These are phyloP conservation scores for Fusarium sulawesiense DNA, from an alignment of 2,329 filamentous ascomycete genomes.

Conservation along the genomic window DNA sequence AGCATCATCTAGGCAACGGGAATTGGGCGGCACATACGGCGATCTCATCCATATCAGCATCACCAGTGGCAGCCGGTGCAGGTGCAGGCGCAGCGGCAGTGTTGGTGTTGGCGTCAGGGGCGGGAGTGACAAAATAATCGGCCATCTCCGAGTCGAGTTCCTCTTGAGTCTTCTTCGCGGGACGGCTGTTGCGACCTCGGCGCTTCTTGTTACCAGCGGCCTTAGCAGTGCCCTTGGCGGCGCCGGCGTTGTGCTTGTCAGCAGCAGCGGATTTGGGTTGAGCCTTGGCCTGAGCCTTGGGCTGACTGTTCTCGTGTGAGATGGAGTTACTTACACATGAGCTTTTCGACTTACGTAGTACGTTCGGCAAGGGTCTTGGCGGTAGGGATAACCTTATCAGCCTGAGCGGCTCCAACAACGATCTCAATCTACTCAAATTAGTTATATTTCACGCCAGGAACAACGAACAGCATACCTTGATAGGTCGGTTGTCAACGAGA, in stretches of 20 bases:
- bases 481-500: slow-evolving; percentile 87
- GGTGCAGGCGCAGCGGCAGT: slow-evolving; percentile 58
- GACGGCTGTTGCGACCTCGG: slow-evolving; percentile 67
- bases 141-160: slow-evolving; percentile 98
- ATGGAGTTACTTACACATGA: neutral
- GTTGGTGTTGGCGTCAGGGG: slow-evolving; percentile 57
- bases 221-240: slow-evolving; percentile 56
- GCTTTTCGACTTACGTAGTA: slow-evolving; percentile 68
- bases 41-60: slow-evolving; percentile 76
- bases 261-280: slow-evolving; percentile 85
- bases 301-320: slow-evolving; percentile 46
- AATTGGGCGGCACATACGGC: slow-evolving; percentile 50
- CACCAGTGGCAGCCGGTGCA: slow-evolving; percentile 61
- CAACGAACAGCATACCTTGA: slow-evolving; percentile 74
- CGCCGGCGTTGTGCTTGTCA: slow-evolving; percentile 72
- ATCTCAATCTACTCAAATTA: slow-evolving; percentile 79
- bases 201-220: slow-evolving; percentile 64
- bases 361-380: slow-evolving; percentile 84
- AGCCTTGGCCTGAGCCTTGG: slow-evolving; percentile 40
- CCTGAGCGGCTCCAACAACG: slow-evolving; percentile 80
- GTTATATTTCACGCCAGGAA: neutral
- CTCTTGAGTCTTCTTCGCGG: slow-evolving; percentile 88
- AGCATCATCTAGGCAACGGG: slow-evolving; percentile 3
- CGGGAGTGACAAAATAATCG: slow-evolving; percentile 81
- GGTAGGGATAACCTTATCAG: slow-evolving; percentile 73